Conservation (phyloP, 495 filamentous ascomycete genomes). For the Lasiosphaeria hispida region DNA sequence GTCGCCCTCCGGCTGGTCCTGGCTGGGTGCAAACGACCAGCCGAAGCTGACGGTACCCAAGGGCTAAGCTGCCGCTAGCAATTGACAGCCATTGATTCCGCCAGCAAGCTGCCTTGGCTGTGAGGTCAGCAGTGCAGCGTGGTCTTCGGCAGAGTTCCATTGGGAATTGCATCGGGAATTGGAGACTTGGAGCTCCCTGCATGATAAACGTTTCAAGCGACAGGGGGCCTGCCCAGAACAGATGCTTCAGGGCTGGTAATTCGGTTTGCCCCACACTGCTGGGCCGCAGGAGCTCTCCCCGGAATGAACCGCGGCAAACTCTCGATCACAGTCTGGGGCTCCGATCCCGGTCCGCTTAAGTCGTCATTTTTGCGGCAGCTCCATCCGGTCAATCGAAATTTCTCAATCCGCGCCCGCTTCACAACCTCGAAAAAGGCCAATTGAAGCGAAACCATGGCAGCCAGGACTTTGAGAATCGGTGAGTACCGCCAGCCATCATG, state of each 20-base stretch:
- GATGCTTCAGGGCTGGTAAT: neutral
- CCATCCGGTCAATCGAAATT: slow-evolving; percentile 1
- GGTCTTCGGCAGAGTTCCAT: no score
- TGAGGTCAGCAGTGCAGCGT: no score
- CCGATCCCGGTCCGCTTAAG: slow-evolving; percentile 13
- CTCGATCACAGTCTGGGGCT: neutral
- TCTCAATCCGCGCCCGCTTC: neutral
- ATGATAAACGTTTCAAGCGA: neutral
- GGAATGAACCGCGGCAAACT: slow-evolving; percentile 11
- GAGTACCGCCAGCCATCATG: slow-evolving; percentile 16
- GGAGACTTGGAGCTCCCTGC: neutral
- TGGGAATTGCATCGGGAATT: no score
- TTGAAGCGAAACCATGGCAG: slow-evolving; percentile 45
- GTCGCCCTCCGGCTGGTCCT: neutral
- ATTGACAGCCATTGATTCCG: no score
- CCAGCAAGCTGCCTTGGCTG: no score
- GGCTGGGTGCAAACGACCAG: neutral
- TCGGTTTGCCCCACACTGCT: slow-evolving; percentile 2
- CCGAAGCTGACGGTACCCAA: no score
- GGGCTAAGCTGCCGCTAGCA: no score
- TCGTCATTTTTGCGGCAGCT: slow-evolving; percentile 10
- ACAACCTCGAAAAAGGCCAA: slow-evolving; percentile 19
- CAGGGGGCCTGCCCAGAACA: neutral
- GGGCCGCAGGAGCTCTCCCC: slow-evolving; percentile 7
- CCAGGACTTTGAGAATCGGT: slow-evolving; percentile 62